Evolutionary conservation across 176 grass and related monocot genomes (phyloP).

Genomic region (Bothriochloa decipiens): DNA sequence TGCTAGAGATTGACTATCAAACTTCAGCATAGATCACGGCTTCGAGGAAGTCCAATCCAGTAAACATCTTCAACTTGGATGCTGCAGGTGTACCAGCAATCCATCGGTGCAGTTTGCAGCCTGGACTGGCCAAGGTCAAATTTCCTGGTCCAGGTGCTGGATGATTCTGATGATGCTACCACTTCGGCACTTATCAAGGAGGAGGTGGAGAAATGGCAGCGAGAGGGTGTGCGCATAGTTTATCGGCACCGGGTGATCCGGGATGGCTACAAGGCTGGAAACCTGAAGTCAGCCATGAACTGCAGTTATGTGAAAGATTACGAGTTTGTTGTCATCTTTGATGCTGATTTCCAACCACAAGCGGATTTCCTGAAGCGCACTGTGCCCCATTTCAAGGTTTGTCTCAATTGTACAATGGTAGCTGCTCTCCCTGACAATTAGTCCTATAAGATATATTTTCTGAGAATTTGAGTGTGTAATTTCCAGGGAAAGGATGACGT

Average conservation of each 20-base stretch:
- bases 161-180: conserved; percentile 75
- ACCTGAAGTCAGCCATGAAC: conserved; percentile 87
- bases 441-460: conserved; percentile 16
- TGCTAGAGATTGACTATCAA: conserved; percentile 15
- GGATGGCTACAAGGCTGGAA: conserved; percentile 88
- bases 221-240: conserved; percentile 66
- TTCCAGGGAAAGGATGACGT: conserved; percentile 82
- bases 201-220: conserved; percentile 79
- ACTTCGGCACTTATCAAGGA: conserved; percentile 71
- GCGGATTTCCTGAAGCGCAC: conserved; percentile 76
- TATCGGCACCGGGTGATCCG: conserved; percentile 76
- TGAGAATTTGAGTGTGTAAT: neutral
- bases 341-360: conserved; percentile 85
- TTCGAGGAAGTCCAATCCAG: conserved; percentile 14
- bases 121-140: conserved; percentile 79
- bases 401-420: conserved; percentile 32
- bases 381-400: conserved; percentile 87
- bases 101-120: conserved; percentile 75
- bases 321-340: conserved; percentile 87
- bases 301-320: conserved; percentile 90
- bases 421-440: neutral
- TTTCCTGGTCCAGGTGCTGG: conserved; percentile 75
- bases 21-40: neutral
- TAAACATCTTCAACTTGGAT: conserved; percentile 33
- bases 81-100: conserved; percentile 91